These are phyloP conservation scores for Heritiera littoralis DNA, from an alignment of 345 rosid genomes.

Conservation along the genomic window DNA sequence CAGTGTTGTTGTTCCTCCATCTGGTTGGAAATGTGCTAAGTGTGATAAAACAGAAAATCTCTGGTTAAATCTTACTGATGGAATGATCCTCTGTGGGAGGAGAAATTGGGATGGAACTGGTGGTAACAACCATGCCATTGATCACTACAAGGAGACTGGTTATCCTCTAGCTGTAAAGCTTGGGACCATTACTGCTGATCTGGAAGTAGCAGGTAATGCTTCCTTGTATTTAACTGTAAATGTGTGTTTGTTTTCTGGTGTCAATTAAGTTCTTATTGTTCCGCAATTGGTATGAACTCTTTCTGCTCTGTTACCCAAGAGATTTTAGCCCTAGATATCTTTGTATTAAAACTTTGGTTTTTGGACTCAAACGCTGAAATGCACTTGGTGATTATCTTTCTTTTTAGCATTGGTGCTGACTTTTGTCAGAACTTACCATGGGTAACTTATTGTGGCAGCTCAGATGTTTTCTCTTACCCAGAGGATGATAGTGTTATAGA, in stretches of 20 bases:
- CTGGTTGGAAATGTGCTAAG: conserved; percentile 90
- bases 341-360: background rate
- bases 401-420: background rate
- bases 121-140: conserved; percentile 95
- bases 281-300: background rate
- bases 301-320: background rate
- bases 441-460: conserved; percentile 69
- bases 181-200: conserved; percentile 92
- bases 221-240: conserved; percentile 27
- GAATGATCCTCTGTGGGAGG: conserved; percentile 96
- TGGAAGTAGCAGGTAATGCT: conserved; percentile 93
- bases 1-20: conserved; percentile 51
- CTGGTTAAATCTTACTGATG: conserved; percentile 97
- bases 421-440: conserved; percentile 40
- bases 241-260: background rate
- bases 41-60: conserved; percentile 93
- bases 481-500: conserved; percentile 92
- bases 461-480: conserved; percentile 97
- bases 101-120: conserved; percentile 98
- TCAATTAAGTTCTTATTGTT: background rate
- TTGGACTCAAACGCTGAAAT: conserved; percentile 8
- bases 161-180: conserved; percentile 97
- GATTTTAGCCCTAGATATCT: background rate
- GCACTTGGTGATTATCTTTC: background rate
- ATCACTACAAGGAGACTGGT: conserved; percentile 79